Percentiles rank a stretch among this genome's conserved stretches.
phyloP scores from a whole-genome alignment of 306 rosid species.

The Prunus mume region DNA sequence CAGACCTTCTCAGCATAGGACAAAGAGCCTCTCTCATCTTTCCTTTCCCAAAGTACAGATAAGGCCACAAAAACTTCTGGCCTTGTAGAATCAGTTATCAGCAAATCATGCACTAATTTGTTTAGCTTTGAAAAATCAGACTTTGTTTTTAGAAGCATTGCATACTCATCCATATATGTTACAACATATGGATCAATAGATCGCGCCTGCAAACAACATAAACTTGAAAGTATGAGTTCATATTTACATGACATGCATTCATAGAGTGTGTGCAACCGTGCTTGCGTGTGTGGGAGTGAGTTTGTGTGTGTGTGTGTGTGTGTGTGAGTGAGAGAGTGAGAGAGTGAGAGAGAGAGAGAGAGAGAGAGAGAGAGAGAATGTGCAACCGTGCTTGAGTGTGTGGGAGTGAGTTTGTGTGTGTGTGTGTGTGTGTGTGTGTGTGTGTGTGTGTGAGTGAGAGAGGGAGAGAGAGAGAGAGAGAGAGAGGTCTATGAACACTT shows the following conservation, averaged over 20 bases:
- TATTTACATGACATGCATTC: conserved; percentile 4
- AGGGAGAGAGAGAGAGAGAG: background rate
- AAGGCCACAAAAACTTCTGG: conserved; percentile 97
- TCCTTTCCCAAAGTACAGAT: conserved; percentile 91
- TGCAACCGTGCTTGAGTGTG: too few relatives aligned
- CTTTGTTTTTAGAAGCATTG: conserved; percentile 91
- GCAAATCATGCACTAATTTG: conserved; percentile 84
- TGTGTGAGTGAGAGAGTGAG: background rate
- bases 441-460: background rate
- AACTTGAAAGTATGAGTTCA: conserved; percentile 16
- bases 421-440: too few relatives aligned
- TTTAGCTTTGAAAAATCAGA: conserved; percentile 83
- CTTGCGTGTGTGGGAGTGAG: too few relatives aligned
- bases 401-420: too few relatives aligned
- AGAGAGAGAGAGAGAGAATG: too few relatives aligned
- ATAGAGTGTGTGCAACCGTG: background rate
- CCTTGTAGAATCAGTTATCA: conserved; percentile 82
- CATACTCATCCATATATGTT: conserved; percentile 98
- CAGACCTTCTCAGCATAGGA: conserved; percentile 92
- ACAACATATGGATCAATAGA: conserved; percentile 80
- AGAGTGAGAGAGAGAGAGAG: background rate
- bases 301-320: too few relatives aligned
- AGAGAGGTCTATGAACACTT: background rate
- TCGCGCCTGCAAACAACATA: conserved; percentile 68
- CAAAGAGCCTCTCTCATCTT: conserved; percentile 88